Evolutionary conservation across 2,329 filamentous ascomycete species (phyloP).

Genomic region (Talaromyces sp.): DNA sequence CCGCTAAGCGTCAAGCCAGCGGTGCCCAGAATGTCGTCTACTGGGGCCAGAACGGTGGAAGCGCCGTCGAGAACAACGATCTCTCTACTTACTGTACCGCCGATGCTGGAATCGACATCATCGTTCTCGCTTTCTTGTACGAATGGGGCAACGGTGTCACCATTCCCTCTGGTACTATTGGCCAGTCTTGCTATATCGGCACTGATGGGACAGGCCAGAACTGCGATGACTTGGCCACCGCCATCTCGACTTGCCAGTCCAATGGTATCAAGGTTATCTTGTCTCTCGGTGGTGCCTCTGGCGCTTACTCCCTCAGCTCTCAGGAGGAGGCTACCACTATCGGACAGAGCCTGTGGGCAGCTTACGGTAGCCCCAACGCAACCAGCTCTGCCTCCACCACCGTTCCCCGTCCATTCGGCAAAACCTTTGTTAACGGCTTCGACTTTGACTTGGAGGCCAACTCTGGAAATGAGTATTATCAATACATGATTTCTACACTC

Average conservation of each 20-base stretch:
- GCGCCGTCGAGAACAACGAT: constrained; percentile 14
- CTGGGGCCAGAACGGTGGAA: constrained; percentile 14
- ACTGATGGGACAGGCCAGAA: constrained; percentile 15
- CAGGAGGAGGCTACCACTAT: constrained; percentile 41
- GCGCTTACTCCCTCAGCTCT: constrained; percentile 35
- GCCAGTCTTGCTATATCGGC: constrained; percentile 38
- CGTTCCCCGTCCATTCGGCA: constrained; percentile 51
- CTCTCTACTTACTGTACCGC: constrained; percentile 36
- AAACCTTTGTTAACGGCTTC: constrained; percentile 50
- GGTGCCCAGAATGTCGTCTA: constrained; percentile 16
- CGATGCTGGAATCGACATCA: constrained; percentile 41
- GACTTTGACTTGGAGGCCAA: constrained; percentile 51
- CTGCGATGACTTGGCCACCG: constrained; percentile 40
- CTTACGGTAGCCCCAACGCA: constrained; percentile 40
- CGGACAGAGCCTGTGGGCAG: constrained; percentile 42
- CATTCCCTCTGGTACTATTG: constrained; percentile 42
- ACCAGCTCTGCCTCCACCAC: constrained; percentile 31
- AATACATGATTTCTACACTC: constrained; percentile 46
- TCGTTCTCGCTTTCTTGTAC: constrained; percentile 46
- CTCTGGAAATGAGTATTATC: constrained; percentile 37
- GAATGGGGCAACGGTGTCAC: constrained; percentile 33
- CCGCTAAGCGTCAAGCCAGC: constrained; percentile 2
- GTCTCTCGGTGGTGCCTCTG: constrained; percentile 44
- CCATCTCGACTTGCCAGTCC: constrained; percentile 44
- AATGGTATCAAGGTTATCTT: constrained; percentile 47